A percentile compares a stretch with the other conserved stretches of the same genome.
phyloP scores from a whole-genome alignment of 2,329 filamentous ascomycete genomes.

The Ascochyta pisi region DNA sequence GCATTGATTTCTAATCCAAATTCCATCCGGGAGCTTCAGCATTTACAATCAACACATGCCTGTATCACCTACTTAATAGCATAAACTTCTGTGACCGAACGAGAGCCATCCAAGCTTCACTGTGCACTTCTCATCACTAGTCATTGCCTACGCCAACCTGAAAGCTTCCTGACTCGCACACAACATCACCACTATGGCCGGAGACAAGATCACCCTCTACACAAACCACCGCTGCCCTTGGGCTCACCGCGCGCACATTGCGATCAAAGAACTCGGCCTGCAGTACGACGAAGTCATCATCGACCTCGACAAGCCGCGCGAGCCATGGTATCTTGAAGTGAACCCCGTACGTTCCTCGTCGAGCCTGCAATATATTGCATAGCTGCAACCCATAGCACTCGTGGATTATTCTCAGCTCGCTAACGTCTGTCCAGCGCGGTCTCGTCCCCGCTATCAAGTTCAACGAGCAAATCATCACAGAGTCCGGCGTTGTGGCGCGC shows the following conservation, averaged over 20 bases:
- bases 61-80: neutral
- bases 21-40: neutral
- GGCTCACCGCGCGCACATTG: slow-evolving; percentile 78
- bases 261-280: slow-evolving; percentile 69
- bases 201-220: slow-evolving; percentile 68
- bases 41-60: slow-evolving; percentile 6
- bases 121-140: slow-evolving; percentile 3
- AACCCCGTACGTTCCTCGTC: slow-evolving; percentile 64
- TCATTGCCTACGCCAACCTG: neutral
- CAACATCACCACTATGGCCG: slow-evolving; percentile 14
- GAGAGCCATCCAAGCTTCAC: neutral
- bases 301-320: slow-evolving; percentile 72
- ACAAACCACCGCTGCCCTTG: slow-evolving; percentile 74
- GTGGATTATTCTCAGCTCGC: neutral
- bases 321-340: slow-evolving; percentile 75
- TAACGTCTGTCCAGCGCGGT: slow-evolving; percentile 60
- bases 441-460: slow-evolving; percentile 75
- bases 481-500: slow-evolving; percentile 75
- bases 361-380: neutral
- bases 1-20: slow-evolving; percentile 37
- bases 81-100: neutral
- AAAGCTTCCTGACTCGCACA: slow-evolving; percentile 11
- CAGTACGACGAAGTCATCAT: slow-evolving; percentile 75
- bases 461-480: slow-evolving; percentile 69
- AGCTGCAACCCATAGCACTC: neutral